Evolutionary conservation across 163 green algal species (phyloP), one percentile per base, ranked within the genome.

Genomic region (Smithsoniella earleae): DNA sequence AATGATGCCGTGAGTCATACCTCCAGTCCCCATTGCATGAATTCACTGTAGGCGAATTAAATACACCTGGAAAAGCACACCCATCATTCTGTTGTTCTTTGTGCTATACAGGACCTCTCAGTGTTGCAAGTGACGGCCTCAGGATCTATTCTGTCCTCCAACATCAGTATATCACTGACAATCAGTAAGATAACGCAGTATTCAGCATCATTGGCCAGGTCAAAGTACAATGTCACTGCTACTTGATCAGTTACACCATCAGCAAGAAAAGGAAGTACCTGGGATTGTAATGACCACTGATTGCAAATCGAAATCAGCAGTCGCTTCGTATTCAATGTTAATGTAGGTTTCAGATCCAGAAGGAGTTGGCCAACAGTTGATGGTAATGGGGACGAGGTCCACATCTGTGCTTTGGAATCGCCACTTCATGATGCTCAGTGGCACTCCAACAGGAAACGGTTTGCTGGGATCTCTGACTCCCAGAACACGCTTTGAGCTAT

Each of bases 251-350:
- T n/a, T n/a, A n/a, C n/a, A n/a, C n/a, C n/a, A n/a, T n/a, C n/a
- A n/a, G 40, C 10, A 49, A 49, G 40, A 22, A 13, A 49, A 49
- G 40, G 10, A 13, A 80, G 36, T 83, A 74, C 2, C 78, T 0
- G 94, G 94, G 69, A 99, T 97, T 64, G 83, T 73, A 54, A 99
- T 93, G n/a, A 83, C 58, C 3, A 98, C 89, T 66, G 94, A 89
- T 28, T 95, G 88, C 33, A 98, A 86, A 80, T 96, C 89, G 46
- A 94, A 90, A 5, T 66, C 45, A 8, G 80, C 82, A 0, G 75
- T 85, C 43, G 77, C 84, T 82, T 99, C 94, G 77, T 98, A 99
- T 86, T 99, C 94, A 54, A 99, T 96, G 88, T 96, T 98, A 49
- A 99, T 90, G 74, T 92, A 96, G 22, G 90, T 91, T 77, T 98